Evolutionary conservation across 441 rosid species (phyloP), one percentile per base, ranked within the genome.

Genomic region (Metrosideros polymorpha): DNA sequence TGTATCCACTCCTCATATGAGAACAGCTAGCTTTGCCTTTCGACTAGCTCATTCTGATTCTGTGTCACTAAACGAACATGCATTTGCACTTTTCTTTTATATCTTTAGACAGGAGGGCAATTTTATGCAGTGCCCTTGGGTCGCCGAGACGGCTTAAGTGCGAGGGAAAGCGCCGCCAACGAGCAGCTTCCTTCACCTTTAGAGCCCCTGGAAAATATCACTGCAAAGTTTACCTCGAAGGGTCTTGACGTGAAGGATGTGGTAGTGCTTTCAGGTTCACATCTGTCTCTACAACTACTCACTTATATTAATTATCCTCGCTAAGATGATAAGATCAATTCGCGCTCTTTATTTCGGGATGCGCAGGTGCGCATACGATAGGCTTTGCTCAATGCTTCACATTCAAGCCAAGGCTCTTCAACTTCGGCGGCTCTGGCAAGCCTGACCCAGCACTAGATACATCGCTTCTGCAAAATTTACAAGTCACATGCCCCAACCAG

Each of bases 361-460:
- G 42, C 63, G 51, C 89, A 93, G 95, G 98, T 52, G 95, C 91
- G 43, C 96, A 95, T 89, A 94, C 94, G 0, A 89, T 95, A 63
- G 96, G 95, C 5, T 93, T 93, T 84, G 96, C 98, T 56, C 98
- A 93, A 84, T 95, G 98, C 88, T 91, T 90, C 90, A 89, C 94
- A n/a, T 92, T 95, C 91, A 95, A 94, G 91, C 83, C 90, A 50
- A 91, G 95, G 90, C 92, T 95, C 56, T 95, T 93, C 90, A 84
- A 95, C 90, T 92, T 92, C 14, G 89, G 84, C 25, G 92, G 95
- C 30, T 89, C 94, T 0, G 95, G 94, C 32, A 86, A 90, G 79
- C 94, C 96, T 18, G 96, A 94, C 84, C 96, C 95, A 24, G 52
- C 86, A 5, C 91, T 95, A 2, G 95, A 91, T 77, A 30, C 91